Conservation (phyloP, 2,329 filamentous ascomycete species). For the Apiospora koreana region DNA sequence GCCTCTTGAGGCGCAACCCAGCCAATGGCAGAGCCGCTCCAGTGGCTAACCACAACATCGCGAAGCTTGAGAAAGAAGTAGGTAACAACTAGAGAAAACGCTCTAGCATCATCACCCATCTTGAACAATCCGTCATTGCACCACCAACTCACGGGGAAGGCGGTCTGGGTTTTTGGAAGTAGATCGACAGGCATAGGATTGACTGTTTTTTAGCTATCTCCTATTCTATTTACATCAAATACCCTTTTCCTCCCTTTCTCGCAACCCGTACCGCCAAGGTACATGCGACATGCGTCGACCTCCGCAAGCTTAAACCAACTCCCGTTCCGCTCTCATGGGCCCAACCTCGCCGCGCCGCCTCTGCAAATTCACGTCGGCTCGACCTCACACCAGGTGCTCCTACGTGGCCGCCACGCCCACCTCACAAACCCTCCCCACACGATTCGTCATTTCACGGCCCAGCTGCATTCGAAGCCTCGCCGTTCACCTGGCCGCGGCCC, state of each 20-base stretch:
- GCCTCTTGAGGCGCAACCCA: slow-evolving; percentile 16
- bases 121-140: slow-evolving; percentile 11
- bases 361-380: slow-evolving; percentile 4
- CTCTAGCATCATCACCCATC: slow-evolving; percentile 17
- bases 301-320: slow-evolving; percentile 1
- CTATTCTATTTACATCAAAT: not conserved
- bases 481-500: not conserved
- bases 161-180: slow-evolving; percentile 1
- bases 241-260: not conserved
- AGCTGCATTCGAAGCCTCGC: not conserved
- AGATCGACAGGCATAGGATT: not conserved
- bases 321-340: slow-evolving; percentile 5
- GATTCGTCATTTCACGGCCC: not conserved
- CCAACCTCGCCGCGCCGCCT: slow-evolving; percentile 7
- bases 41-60: slow-evolving; percentile 44
- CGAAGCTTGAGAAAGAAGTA: slow-evolving; percentile 23
- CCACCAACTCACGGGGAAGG: slow-evolving; percentile 1
- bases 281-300: slow-evolving; percentile 7
- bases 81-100: slow-evolving; percentile 20
- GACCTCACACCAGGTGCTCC: not conserved
- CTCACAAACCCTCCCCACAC: not conserved
- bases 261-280: not conserved
- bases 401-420: not conserved
- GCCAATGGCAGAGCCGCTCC: slow-evolving; percentile 37
- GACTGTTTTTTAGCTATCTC: not conserved